Percentiles rank a stretch among this genome's conserved stretches.
Evolutionary conservation across 345 rosid genomes (phyloP).

Genomic region (Gossypium ekmanianum): DNA sequence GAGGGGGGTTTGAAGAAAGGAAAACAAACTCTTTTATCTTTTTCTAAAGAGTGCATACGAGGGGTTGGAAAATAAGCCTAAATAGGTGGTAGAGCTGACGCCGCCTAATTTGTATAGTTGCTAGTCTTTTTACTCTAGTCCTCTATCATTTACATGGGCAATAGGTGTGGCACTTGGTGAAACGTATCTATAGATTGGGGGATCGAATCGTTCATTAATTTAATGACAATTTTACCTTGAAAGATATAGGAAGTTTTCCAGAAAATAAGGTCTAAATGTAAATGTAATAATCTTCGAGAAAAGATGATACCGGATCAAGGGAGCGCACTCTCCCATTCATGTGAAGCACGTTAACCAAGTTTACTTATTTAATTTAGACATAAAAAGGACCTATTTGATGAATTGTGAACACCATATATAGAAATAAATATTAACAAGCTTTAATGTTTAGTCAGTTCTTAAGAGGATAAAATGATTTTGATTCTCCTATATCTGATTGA

Average conservation of each 20-base stretch:
- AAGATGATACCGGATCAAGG: not conserved
- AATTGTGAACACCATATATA: too few relatives aligned
- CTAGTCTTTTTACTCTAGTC: not conserved
- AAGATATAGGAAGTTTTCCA: not conserved
- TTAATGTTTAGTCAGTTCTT: too few relatives aligned
- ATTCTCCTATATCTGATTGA: too few relatives aligned
- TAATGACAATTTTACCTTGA: not conserved
- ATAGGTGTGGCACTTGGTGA: constrained; percentile 4
- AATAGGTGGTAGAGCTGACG: constrained; percentile 8
- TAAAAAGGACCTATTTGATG: not conserved
- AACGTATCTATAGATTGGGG: not conserved
- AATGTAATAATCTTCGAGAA: not conserved
- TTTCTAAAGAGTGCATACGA: not conserved
- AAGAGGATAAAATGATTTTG: too few relatives aligned
- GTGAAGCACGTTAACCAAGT: constrained; percentile 8
- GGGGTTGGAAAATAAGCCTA: constrained; percentile 6
- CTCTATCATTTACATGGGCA: not conserved
- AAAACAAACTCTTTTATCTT: not conserved
- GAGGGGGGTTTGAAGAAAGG: not conserved
- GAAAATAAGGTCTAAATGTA: too few relatives aligned
- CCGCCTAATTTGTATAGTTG: not conserved
- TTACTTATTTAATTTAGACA: not conserved
- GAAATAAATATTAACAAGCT: too few relatives aligned
- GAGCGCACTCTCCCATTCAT: constrained; percentile 10
- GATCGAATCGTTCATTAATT: not conserved